These are phyloP conservation scores for Somion occarium DNA, from an alignment of 1,284 basidiomycete species.

Conservation along the genomic window DNA sequence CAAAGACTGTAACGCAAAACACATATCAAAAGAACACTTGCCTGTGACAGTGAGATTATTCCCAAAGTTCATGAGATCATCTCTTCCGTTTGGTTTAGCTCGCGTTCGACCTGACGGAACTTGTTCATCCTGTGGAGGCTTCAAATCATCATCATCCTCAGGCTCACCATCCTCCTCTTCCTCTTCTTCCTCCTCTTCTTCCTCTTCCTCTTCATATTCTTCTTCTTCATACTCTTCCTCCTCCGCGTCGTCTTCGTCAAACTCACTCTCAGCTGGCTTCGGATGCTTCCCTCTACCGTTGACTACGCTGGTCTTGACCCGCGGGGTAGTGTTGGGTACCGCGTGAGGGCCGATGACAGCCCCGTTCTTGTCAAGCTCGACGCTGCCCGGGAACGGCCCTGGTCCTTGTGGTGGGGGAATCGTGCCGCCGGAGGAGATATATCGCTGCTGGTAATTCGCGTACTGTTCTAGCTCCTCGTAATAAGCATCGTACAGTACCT, in stretches of 20 bases:
- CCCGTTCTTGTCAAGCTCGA: conserved; percentile 92
- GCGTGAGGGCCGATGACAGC: conserved; percentile 66
- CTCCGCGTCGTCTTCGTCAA: conserved; percentile 48
- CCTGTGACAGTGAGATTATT: conserved; percentile 30
- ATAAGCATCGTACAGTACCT: conserved; percentile 99
- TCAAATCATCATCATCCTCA: conserved; percentile 27
- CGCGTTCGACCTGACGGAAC: conserved; percentile 1
- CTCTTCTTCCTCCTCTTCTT: conserved; percentile 30
- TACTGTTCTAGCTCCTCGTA: conserved; percentile 99
- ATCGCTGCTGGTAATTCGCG: conserved; percentile 94
- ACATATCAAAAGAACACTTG: conserved; percentile 15
- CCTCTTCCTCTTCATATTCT: conserved; percentile 32
- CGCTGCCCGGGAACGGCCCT: conserved; percentile 96
- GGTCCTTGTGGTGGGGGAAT: conserved; percentile 91
- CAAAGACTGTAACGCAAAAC: not conserved
- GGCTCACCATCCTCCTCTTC: conserved; percentile 23
- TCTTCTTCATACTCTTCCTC: conserved; percentile 36
- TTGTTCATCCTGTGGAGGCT: conserved; percentile 17
- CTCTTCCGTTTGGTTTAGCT: conserved; percentile 18
- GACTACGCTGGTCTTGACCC: conserved; percentile 32
- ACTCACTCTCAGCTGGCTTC: conserved; percentile 53
- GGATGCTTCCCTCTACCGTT: conserved; percentile 48
- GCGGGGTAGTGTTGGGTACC: conserved; percentile 35
- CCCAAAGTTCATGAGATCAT: conserved; percentile 25
- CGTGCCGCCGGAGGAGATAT: conserved; percentile 80